phyloP scores from a whole-genome alignment of 176 grass and related monocot genomes.

The Eleusine coracana region DNA sequence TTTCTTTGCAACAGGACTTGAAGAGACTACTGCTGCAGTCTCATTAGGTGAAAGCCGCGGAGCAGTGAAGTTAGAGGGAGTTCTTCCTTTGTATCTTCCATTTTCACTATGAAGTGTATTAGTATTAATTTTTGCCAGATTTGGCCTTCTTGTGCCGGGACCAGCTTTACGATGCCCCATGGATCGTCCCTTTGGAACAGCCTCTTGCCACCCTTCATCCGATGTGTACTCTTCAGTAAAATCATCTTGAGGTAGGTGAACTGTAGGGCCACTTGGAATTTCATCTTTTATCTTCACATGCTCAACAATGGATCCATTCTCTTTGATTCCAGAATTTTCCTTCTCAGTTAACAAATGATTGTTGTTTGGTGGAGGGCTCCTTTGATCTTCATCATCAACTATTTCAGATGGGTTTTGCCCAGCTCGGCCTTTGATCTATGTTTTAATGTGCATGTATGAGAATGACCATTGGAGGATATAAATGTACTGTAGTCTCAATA shows the following conservation, averaged over 20 bases:
- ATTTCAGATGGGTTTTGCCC: slow-evolving; percentile 72
- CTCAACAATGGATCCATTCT: slow-evolving; percentile 59
- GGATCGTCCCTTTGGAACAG: slow-evolving; percentile 77
- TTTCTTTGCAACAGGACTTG: slow-evolving; percentile 77
- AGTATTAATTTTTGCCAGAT: slow-evolving; percentile 80
- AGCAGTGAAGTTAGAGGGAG: slow-evolving; percentile 55
- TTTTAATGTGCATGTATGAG: slow-evolving; percentile 44
- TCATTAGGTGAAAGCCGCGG: slow-evolving; percentile 67
- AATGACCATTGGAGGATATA: slow-evolving; percentile 37
- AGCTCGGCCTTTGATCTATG: slow-evolving; percentile 71
- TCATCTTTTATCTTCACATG: slow-evolving; percentile 63
- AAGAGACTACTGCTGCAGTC: slow-evolving; percentile 33
- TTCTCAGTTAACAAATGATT: slow-evolving; percentile 50
- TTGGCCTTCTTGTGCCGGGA: slow-evolving; percentile 65
- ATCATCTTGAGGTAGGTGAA: slow-evolving; percentile 55
- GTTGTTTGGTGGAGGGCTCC: slow-evolving; percentile 52
- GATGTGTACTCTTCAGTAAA: slow-evolving; percentile 63
- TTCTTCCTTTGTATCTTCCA: slow-evolving; percentile 67
- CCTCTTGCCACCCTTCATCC: slow-evolving; percentile 95
- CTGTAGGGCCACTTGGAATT: slow-evolving; percentile 48
- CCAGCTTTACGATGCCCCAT: slow-evolving; percentile 62
- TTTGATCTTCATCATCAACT: slow-evolving; percentile 70
- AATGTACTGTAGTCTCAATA: slow-evolving; percentile 17
- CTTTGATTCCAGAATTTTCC: slow-evolving; percentile 61
- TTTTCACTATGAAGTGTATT: slow-evolving; percentile 68